A percentile compares a stretch with the other conserved stretches of the same genome.
Conservation (phyloP, 2,329 filamentous ascomycete species). For the Fusarium papillatum region DNA sequence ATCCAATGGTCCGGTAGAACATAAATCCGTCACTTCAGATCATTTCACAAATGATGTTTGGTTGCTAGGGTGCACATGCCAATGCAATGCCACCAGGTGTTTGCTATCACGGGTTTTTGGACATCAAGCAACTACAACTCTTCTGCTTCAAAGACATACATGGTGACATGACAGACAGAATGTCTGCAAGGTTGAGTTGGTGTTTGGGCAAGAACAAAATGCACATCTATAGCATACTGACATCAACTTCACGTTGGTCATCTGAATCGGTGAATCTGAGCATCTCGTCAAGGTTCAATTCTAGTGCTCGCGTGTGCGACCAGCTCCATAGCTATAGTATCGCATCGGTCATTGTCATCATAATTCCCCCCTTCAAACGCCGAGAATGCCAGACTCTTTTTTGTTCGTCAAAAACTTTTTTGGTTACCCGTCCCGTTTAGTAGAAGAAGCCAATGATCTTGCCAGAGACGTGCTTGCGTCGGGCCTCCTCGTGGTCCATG, state of each 20-base stretch:
- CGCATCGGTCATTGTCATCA: conserved; percentile 54
- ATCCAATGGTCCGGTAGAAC: neutral
- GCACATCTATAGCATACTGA: neutral
- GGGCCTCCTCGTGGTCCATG: conserved; percentile 99
- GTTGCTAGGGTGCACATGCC: too few relatives aligned
- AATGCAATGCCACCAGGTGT: too few relatives aligned
- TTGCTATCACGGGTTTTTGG: too few relatives aligned
- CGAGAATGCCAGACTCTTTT: conserved; percentile 49
- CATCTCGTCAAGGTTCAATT: conserved; percentile 52
- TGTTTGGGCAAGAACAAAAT: neutral
- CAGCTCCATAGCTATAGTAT: conserved; percentile 47
- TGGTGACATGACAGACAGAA: neutral
- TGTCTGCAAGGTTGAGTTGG: neutral
- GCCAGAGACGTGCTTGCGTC: conserved; percentile 98
- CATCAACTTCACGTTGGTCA: conserved; percentile 1
- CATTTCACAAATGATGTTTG: too few relatives aligned
- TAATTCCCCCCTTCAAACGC: conserved; percentile 50
- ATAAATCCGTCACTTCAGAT: neutral
- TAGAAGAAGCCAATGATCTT: conserved; percentile 99
- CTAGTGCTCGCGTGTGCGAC: conserved; percentile 50
- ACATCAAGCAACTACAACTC: too few relatives aligned
- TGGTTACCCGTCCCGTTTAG: conserved; percentile 65
- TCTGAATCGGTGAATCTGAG: conserved; percentile 32
- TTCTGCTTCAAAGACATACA: too few relatives aligned
- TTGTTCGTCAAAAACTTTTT: conserved; percentile 38